Evolutionary conservation across 139 green algal species (phyloP).

Genomic region (Chlamydomonas sp.): DNA sequence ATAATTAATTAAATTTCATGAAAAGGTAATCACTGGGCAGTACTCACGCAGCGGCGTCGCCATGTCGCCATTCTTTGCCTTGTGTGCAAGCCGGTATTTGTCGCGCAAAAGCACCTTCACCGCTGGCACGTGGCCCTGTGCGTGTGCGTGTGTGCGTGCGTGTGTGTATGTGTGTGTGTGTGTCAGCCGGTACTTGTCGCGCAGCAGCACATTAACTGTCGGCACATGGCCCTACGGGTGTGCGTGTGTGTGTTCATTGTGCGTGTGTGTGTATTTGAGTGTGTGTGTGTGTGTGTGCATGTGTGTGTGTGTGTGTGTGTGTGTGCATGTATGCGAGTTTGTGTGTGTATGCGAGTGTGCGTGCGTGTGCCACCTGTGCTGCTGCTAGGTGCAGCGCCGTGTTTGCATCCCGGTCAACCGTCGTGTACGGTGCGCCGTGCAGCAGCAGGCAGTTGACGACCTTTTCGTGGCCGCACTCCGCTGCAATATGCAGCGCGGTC

Average conservation of each 20-base stretch:
- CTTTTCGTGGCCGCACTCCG: background rate
- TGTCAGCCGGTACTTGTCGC: background rate
- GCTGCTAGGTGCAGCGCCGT: background rate
- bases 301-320: no score
- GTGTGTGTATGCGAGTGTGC: no score
- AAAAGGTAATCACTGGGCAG: no score
- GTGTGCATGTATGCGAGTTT: no score
- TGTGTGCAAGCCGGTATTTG: background rate
- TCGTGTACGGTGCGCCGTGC: background rate
- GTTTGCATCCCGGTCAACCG: background rate
- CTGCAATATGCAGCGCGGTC: conserved; percentile 2
- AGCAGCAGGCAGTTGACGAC: background rate
- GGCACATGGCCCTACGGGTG: background rate
- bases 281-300: background rate
- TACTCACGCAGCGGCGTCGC: background rate
- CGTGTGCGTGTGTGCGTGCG: background rate
- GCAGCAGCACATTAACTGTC: background rate
- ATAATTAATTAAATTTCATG: no score
- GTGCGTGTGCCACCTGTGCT: background rate
- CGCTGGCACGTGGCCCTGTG: background rate
- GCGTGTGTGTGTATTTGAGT: no score
- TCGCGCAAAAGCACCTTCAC: background rate
- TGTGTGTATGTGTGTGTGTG: background rate
- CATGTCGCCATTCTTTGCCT: background rate
- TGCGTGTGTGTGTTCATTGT: background rate